phyloP scores from a whole-genome alignment of 2,329 filamentous ascomycete species.

The Pyricularia grisea region DNA sequence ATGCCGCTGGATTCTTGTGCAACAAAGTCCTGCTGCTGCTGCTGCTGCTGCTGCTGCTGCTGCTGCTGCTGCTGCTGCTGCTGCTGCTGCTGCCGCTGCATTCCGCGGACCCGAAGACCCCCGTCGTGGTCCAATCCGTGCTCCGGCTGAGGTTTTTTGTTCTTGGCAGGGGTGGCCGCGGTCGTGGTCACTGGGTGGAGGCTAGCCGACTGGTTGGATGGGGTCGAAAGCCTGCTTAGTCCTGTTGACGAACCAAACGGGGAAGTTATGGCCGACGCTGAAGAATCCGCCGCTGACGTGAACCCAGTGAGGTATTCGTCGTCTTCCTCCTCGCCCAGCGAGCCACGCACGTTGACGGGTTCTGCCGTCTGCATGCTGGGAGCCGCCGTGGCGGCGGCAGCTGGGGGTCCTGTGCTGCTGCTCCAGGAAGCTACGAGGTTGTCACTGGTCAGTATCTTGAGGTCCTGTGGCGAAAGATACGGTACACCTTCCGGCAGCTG shows the following conservation, averaged over 20 bases:
- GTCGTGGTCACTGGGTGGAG: background rate
- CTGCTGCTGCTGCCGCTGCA: background rate
- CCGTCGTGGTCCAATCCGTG: background rate
- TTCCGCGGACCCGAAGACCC: background rate
- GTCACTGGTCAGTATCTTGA: background rate
- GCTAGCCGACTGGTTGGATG: background rate
- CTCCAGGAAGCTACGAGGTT: background rate
- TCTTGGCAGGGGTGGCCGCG: background rate
- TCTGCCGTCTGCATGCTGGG: background rate
- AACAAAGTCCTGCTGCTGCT: background rate
- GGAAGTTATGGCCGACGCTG: background rate
- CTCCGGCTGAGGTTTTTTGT: background rate
- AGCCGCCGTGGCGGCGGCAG: background rate
- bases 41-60: background rate
- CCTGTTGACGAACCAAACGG: background rate
- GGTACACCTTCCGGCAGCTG: background rate
- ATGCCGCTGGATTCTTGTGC: background rate
- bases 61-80: background rate
- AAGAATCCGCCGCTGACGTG: background rate
- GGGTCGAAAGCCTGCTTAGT: background rate
- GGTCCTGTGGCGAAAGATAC: background rate
- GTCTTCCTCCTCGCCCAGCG: background rate
- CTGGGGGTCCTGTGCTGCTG: background rate
- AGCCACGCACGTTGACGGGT: background rate
- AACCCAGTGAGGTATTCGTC: background rate